Evolutionary conservation across 2,329 filamentous ascomycete genomes (phyloP), one percentile per base, ranked within the genome.

Genomic region (Xylaria multiplex): DNA sequence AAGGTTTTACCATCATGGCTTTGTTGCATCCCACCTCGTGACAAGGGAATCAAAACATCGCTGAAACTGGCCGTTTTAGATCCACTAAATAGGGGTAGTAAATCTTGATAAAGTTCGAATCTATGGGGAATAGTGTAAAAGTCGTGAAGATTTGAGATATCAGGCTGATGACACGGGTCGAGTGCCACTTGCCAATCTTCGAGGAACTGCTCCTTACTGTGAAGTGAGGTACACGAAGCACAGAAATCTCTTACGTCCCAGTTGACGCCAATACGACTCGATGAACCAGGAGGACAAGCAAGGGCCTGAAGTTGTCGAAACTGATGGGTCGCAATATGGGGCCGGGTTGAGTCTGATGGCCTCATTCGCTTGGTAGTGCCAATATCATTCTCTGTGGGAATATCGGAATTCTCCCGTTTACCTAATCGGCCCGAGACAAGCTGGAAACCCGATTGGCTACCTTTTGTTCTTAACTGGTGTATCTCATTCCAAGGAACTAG

Each of bases 31-130:
- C 87, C 86, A 13, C 68, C 60, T 3, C 59, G 85, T 77, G 71
- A 84, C 81, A 87, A 74, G 0, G 93, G 92, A 59, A 93, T 90
- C 24, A 94, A 78, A 40, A 96, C 92, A 75, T 96, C 93, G 69
- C 85, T 88, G 79, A 92, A 95, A 4, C 89, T 88, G 50, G 86
- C 83, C 1, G 90, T 87, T 72, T 93, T 93, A 55, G 88, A 90
- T 64, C 91, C 85, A 68, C 91, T 91, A 78, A 96, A 96, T 11
- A 96, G 81, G 0, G 93, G 93, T 2, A 91, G 79, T 3, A 96
- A 82, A 22, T 89, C 83, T 67, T 87, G 85, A 1, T 90, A 85
- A 0, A 89, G 86, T 55, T 87, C 86, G 68, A 88, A 82, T 0
- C 85, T 82, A 7, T 90, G 86, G 0, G 90, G 86, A 0, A 86